These are phyloP conservation scores for Acer yangbiense DNA, from an alignment of 345 rosid species.

Conservation along the genomic window DNA sequence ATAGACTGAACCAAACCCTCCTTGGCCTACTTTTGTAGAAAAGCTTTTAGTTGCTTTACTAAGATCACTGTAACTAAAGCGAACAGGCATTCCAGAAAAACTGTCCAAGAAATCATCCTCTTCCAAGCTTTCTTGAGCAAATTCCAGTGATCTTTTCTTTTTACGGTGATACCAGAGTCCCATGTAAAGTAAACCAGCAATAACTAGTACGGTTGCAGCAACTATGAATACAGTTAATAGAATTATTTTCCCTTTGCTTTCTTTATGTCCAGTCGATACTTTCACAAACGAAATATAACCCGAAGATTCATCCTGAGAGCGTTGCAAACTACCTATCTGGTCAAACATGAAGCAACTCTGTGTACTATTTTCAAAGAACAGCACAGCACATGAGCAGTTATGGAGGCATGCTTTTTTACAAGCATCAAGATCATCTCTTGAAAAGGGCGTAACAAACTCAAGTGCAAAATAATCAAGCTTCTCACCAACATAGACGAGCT, in stretches of 20 bases:
- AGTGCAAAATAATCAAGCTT: slow-evolving; percentile 58
- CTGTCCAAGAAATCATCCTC: slow-evolving; percentile 38
- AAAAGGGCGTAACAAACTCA: slow-evolving; percentile 36
- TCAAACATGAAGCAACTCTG: slow-evolving; percentile 54
- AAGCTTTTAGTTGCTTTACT: slow-evolving; percentile 44
- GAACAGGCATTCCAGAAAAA: slow-evolving; percentile 38
- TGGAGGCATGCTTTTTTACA: slow-evolving; percentile 50
- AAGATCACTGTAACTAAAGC: slow-evolving; percentile 47
- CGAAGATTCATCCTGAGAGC: slow-evolving; percentile 26
- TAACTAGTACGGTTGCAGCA: slow-evolving; percentile 28
- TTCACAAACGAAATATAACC: slow-evolving; percentile 47
- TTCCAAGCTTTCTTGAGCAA: slow-evolving; percentile 30
- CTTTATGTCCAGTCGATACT: slow-evolving; percentile 23
- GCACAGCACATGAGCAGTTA: slow-evolving; percentile 51
- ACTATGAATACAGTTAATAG: slow-evolving; percentile 24
- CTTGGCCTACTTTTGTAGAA: slow-evolving; percentile 47
- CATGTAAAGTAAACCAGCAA: slow-evolving; percentile 38
- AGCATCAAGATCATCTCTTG: slow-evolving; percentile 29
- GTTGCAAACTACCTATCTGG: slow-evolving; percentile 44
- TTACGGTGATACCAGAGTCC: slow-evolving; percentile 37
- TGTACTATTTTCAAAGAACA: slow-evolving; percentile 47
- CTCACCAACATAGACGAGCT: slow-evolving; percentile 39
- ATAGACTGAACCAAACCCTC: slow-evolving; percentile 62
- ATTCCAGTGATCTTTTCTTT: slow-evolving; percentile 22
- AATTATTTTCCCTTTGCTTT: slow-evolving; percentile 10